Evolutionary conservation across 306 rosid species (phyloP).

Genomic region (Quercus berberidifolia): DNA sequence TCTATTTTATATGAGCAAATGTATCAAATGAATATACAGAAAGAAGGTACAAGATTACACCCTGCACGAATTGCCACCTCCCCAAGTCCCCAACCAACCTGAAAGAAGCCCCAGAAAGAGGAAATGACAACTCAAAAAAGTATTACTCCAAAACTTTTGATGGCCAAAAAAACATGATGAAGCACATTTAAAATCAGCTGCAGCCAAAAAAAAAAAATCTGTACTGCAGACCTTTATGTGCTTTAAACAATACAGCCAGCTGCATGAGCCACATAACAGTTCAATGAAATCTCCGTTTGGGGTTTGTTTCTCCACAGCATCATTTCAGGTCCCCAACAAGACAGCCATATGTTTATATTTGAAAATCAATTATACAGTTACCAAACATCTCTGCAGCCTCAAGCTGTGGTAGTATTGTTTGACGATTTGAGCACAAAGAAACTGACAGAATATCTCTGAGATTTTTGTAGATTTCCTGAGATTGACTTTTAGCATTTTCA

Average conservation of each 20-base stretch:
- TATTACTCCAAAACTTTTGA: neutral
- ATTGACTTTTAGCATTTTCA: slow-evolving; percentile 14
- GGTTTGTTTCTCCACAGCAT: neutral
- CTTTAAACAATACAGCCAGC: neutral
- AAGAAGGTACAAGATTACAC: neutral
- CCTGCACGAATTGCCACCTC: neutral
- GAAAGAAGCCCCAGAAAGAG: neutral
- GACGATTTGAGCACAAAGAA: slow-evolving; percentile 26
- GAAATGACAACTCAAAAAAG: neutral
- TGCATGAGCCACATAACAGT: neutral
- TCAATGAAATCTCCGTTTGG: neutral
- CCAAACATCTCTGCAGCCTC: slow-evolving; percentile 59
- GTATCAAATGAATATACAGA: neutral
- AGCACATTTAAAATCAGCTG: neutral
- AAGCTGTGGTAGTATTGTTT: slow-evolving; percentile 35
- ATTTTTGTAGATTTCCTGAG: slow-evolving; percentile 43
- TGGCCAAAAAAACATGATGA: neutral
- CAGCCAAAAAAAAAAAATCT: neutral
- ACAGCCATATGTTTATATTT: slow-evolving; percentile 33
- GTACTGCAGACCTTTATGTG: neutral
- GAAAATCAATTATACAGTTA: slow-evolving; percentile 67
- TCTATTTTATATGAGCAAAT: neutral
- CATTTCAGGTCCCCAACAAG: slow-evolving; percentile 7
- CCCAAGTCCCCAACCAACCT: neutral
- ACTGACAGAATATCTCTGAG: slow-evolving; percentile 42